phyloP scores from a whole-genome alignment of 495 filamentous ascomycete species.

The Tetracladium marchalianum region DNA sequence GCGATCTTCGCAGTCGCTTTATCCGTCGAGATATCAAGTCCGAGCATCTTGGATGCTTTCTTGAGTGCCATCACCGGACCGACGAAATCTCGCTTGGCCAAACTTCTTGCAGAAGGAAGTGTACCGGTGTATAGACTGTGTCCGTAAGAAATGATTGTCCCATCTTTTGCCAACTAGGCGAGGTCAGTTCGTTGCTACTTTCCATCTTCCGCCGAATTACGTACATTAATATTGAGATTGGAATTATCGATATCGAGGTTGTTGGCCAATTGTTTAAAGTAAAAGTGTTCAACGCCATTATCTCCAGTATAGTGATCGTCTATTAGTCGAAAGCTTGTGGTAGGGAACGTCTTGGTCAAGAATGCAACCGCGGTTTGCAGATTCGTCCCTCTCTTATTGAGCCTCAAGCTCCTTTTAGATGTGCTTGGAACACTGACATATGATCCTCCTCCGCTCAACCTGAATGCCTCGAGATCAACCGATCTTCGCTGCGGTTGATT shows the following conservation, averaged over 20 bases:
- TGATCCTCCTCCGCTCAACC: too few relatives aligned
- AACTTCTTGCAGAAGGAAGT: conserved; percentile 22
- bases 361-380: conserved; percentile 16
- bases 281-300: conserved; percentile 40
- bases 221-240: conserved; percentile 45
- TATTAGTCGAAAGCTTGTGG: conserved; percentile 28
- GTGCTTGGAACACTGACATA: too few relatives aligned
- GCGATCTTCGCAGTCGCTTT: conserved; percentile 23
- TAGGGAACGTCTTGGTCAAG: conserved; percentile 17
- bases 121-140: conserved; percentile 29
- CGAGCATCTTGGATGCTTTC: conserved; percentile 22
- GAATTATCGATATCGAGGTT: conserved; percentile 45
- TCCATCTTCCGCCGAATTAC: conserved; percentile 3
- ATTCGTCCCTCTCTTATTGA: too few relatives aligned
- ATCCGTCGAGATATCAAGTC: conserved; percentile 25
- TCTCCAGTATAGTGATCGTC: conserved; percentile 30
- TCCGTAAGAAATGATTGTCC: conserved; percentile 33
- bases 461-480: too few relatives aligned
- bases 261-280: conserved; percentile 43
- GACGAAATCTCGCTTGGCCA: conserved; percentile 25
- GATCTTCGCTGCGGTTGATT: too few relatives aligned
- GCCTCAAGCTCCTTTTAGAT: too few relatives aligned
- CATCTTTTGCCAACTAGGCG: conserved; percentile 26
- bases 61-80: conserved; percentile 27
- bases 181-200: neutral